Base-by-base conservation (phyloP, 352 stramenopile species). In the Peronospora farinosa region DNA sequence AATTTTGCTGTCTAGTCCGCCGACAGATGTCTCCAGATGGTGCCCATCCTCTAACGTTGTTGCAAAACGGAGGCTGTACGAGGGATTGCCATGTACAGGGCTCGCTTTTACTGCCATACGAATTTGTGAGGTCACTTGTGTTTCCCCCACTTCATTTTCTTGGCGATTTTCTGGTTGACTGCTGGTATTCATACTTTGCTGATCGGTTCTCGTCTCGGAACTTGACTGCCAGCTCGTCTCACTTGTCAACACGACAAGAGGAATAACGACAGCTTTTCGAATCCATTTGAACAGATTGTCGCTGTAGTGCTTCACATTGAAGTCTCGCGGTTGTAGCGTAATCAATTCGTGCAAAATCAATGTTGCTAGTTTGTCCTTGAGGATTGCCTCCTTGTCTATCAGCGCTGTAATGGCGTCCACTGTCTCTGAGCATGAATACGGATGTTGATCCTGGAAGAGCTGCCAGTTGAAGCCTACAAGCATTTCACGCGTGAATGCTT, bases 391-490 rank as follows among this genome's bases (percentile, higher is more conserved):
- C 35, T 64, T 57, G 27, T 68, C 47, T 13, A 40, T 11, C 36
- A 63, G 28, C 19, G 43, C 44, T 11, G 7, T 15, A 32, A 60
- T 19, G 8, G 42, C 43, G 19, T 57, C 44, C 36, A 30, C 32
- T 9, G 51, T 36, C 17, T 58, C 38, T 53, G 47, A 30, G 15
- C 16, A 32, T 8, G 38, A 48, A n/a, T 27, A 52, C 0, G 27
- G 19, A 38, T 66, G 13, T 42, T 60, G 43, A 9, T 52, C 47
- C 21, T 51, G 28, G 36, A 65, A 72, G 9, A 65, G 46, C 7
- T 32, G 25, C 64, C 72, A 90, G 41, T 86, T 74, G 30, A 90
- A 85, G 12, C 74, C 74, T 0, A 55, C n/a, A n/a, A 88, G 59
- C 25, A 80, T 30, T 16, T 73, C 49, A n/a, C 37, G 28, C 27